Base-by-base conservation (phyloP, 208 protist genomes). In the Acanthamoeba quina region DNA sequence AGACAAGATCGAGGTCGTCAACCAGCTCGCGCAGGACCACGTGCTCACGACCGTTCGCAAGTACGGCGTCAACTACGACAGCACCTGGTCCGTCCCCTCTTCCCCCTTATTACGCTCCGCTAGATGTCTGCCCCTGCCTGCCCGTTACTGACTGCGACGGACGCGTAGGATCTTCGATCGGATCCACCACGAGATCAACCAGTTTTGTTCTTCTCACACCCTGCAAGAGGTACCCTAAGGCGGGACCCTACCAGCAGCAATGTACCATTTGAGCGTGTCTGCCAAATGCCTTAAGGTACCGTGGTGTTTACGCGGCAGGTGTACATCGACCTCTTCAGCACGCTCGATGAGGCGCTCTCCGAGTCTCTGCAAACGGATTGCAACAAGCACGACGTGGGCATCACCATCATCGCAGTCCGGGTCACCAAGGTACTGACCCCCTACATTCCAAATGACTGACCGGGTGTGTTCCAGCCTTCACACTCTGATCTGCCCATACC, bases 171-270 rank as follows among this genome's bases (percentile, higher is more conserved):
- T 90, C 7, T 90, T 90, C 31, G 85, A 90, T 34, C 31, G 41
- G 6, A 90, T 90, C 26, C 85, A 90, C 31, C 90, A 94, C 74
- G 90, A 94, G 72, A 94, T 94, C 90, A 94, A 94, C 34, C 90
- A 94, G 72, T 94, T 94, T 24, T 94, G 90, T 31, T 86, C 72
- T n/a, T 64, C 72, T 6, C 66, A 85, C 49, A 74, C 52, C 31
- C 74, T 94, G 54, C 90, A 94, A 31, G 90, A 94, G 66, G 76
- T 62, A 62, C 56, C n/a, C n/a, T n/a, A n/a, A n/a, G n/a, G n/a
- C n/a, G n/a, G n/a, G n/a, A n/a, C n/a, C n/a, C n/a, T n/a, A n/a
- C n/a, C n/a, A n/a, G n/a, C n/a, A n/a, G n/a, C n/a, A n/a, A n/a
- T n/a, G n/a, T n/a, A n/a, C n/a, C n/a, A n/a, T n/a, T n/a, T n/a